Conservation (phyloP, 768 basidiomycete genomes). For the Boletus sp. region DNA sequence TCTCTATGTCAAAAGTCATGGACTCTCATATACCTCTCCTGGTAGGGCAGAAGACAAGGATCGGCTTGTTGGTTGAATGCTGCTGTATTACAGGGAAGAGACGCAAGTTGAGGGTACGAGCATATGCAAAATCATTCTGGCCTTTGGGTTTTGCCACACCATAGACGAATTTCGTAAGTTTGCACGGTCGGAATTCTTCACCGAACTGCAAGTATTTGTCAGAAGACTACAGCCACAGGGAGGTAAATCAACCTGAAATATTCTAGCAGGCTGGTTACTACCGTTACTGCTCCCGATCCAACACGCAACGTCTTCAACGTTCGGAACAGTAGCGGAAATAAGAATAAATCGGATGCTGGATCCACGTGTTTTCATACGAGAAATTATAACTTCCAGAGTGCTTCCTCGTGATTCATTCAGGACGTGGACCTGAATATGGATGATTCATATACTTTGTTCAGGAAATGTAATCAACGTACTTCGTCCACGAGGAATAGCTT, state of each 20-base stretch:
- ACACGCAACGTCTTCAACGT: slow-evolving; percentile 81
- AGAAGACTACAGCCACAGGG: neutral
- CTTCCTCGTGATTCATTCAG: slow-evolving; percentile 89
- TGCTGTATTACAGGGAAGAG: slow-evolving; percentile 70
- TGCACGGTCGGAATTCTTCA: slow-evolving; percentile 88
- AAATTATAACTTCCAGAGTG: slow-evolving; percentile 90
- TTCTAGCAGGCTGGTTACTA: slow-evolving; percentile 45
- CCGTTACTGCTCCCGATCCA: slow-evolving; percentile 67
- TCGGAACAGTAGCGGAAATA: slow-evolving; percentile 92
- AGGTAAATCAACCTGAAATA: slow-evolving; percentile 57
- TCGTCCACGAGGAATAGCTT: slow-evolving; percentile 90
- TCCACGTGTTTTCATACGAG: slow-evolving; percentile 83
- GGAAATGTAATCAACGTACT: slow-evolving; percentile 37
- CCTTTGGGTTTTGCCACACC: slow-evolving; percentile 59
- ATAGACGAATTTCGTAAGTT: slow-evolving; percentile 67
- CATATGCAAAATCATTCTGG: slow-evolving; percentile 79
- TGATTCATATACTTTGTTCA: neutral
- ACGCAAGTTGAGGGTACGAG: slow-evolving; percentile 64
- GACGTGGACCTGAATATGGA: slow-evolving; percentile 70
- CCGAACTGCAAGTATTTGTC: slow-evolving; percentile 61
- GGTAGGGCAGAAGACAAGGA: slow-evolving; percentile 85
- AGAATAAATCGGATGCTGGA: slow-evolving; percentile 76
- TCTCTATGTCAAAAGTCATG: neutral
- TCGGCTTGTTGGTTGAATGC: slow-evolving; percentile 77
- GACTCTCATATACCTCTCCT: slow-evolving; percentile 59